Percentiles rank a stretch among this genome's conserved stretches.
Evolutionary conservation across 1,284 basidiomycete species (phyloP).

Genomic region (Cystobasidiaceae sp.): DNA sequence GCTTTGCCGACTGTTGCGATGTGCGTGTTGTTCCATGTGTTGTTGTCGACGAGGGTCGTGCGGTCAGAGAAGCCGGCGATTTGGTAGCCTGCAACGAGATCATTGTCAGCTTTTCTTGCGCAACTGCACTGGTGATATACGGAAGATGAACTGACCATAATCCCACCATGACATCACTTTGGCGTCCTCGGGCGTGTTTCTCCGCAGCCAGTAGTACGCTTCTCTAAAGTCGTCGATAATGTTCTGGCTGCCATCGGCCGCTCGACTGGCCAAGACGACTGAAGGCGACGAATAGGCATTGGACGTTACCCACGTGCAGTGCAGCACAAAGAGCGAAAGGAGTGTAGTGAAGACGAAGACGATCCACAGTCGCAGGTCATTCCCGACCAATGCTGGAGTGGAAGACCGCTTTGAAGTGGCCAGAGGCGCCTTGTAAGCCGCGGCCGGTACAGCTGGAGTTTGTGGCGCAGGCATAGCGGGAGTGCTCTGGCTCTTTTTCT

Average conservation of each 20-base stretch:
- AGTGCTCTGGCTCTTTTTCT: conserved; percentile 51
- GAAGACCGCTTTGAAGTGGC: conserved; percentile 32
- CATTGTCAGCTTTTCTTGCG: background rate
- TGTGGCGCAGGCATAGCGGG: conserved; percentile 45
- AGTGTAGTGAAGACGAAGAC: conserved; percentile 71
- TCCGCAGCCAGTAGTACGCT: conserved; percentile 98
- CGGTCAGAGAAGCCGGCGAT: conserved; percentile 86
- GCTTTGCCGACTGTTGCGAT: conserved; percentile 97
- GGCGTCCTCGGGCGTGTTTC: conserved; percentile 86
- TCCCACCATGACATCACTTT: conserved; percentile 99
- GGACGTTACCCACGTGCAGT: conserved; percentile 96
- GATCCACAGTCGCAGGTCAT: conserved; percentile 76
- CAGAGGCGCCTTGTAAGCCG: conserved; percentile 31
- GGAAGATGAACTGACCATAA: conserved; percentile 87
- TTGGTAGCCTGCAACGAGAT: background rate
- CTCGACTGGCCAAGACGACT: conserved; percentile 80
- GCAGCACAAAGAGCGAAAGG: conserved; percentile 83
- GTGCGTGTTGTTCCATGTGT: conserved; percentile 96
- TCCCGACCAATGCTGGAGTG: conserved; percentile 68
- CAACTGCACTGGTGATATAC: background rate
- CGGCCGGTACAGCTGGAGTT: conserved; percentile 37
- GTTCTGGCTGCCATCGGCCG: conserved; percentile 78
- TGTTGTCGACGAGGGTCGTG: conserved; percentile 96
- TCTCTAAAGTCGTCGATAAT: conserved; percentile 99
- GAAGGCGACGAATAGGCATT: conserved; percentile 96